phyloP scores from a whole-genome alignment of 768 basidiomycete genomes.

The Sutorius australiensis region DNA sequence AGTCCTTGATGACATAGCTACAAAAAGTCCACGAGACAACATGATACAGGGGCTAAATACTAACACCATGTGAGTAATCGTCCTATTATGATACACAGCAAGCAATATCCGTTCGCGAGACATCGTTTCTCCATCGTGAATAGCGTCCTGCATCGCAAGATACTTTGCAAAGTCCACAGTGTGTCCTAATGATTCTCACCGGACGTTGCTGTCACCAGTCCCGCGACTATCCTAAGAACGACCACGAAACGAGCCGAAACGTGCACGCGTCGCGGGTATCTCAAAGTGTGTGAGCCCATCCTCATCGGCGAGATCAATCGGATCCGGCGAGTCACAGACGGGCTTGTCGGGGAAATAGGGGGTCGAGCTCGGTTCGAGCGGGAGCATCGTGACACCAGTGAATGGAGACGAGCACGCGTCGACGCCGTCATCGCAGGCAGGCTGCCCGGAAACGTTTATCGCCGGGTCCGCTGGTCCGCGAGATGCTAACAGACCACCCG shows the following conservation, averaged over 20 bases:
- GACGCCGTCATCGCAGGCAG: not conserved
- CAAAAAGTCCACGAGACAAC: not conserved
- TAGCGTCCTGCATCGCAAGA: not conserved
- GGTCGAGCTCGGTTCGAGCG: constrained; percentile 2
- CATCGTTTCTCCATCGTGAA: not conserved
- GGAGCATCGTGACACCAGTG: not conserved
- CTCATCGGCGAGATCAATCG: constrained; percentile 4
- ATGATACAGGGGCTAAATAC: constrained; percentile 4
- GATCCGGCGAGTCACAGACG: constrained; percentile 24
- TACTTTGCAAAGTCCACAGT: not conserved
- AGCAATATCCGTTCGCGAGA: not conserved
- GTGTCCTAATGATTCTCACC: not conserved
- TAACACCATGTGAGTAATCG: not conserved
- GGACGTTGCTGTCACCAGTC: not conserved
- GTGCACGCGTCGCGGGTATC: not conserved
- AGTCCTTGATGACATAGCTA: constrained; percentile 12
- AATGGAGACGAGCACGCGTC: not conserved
- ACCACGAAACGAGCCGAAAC: not conserved
- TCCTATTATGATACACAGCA: constrained; percentile 6
- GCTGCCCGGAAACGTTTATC: not conserved
- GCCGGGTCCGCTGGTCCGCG: not conserved
- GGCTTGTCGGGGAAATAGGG: constrained; percentile 8
- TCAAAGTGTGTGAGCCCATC: not conserved
- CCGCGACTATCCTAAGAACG: not conserved
- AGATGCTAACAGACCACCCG: not conserved